phyloP scores from a whole-genome alignment of 2,329 filamentous ascomycete genomes.

The Fusarium lyarnte region DNA sequence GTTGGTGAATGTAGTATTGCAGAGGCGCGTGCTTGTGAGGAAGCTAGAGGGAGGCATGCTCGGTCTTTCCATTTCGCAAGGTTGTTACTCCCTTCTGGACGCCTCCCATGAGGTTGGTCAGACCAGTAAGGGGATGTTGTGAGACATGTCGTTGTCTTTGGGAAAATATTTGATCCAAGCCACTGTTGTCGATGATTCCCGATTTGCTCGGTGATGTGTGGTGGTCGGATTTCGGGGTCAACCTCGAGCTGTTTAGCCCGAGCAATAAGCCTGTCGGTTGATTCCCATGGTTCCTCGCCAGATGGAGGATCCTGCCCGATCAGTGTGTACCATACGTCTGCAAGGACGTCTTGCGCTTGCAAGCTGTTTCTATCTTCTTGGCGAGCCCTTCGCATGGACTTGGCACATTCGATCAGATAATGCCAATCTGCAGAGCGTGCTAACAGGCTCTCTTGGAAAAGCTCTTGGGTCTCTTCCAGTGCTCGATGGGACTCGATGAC shows the following conservation, averaged over 20 bases:
- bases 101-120: conserved; percentile 29
- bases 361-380: conserved; percentile 30
- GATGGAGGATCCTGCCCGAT: conserved; percentile 10
- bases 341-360: conserved; percentile 48
- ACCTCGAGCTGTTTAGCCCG: conserved; percentile 43
- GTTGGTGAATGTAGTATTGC: not conserved
- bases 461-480: conserved; percentile 42
- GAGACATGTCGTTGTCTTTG: conserved; percentile 16
- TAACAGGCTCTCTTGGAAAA: conserved; percentile 46
- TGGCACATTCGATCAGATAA: conserved; percentile 48
- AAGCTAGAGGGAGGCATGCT: conserved; percentile 2
- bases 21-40: conserved; percentile 1
- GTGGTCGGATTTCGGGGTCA: conserved; percentile 31
- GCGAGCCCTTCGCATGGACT: conserved; percentile 38
- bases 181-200: conserved; percentile 12
- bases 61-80: conserved; percentile 13
- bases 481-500: conserved; percentile 42
- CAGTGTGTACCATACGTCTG: conserved; percentile 44
- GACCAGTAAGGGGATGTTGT: conserved; percentile 46
- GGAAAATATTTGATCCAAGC: not conserved
- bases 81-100: conserved; percentile 14
- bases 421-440: conserved; percentile 50
- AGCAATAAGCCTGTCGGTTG: conserved; percentile 50
- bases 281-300: conserved; percentile 42
- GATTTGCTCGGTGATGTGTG: conserved; percentile 5